Percentiles rank a stretch among this genome's conserved stretches.
Conservation (phyloP, 2,329 filamentous ascomycete genomes). For the Aspergillus awamori region DNA sequence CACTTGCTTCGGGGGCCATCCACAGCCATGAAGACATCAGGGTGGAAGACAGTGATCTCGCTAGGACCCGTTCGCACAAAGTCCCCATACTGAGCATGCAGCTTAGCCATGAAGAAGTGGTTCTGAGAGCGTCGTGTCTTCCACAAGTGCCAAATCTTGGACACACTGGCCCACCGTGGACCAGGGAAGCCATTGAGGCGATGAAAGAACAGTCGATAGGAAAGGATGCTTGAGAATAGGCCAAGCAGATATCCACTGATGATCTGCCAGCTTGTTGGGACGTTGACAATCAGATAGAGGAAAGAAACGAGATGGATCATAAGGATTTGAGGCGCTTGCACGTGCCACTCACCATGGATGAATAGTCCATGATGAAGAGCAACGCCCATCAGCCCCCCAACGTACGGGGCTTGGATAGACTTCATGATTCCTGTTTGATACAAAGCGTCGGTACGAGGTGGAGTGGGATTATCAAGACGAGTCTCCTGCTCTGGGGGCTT, state of each 20-base stretch:
- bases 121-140: conserved; percentile 32
- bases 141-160: conserved; percentile 43
- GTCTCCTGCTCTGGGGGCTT: no score
- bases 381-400: background rate
- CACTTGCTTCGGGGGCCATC: conserved; percentile 19
- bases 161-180: conserved; percentile 39
- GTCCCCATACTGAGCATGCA: conserved; percentile 38
- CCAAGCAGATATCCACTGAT: conserved; percentile 14
- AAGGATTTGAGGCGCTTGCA: conserved; percentile 18
- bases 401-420: background rate
- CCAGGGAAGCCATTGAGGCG: conserved; percentile 44
- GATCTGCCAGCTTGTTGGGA: background rate
- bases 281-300: background rate
- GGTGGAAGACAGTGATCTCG: conserved; percentile 24
- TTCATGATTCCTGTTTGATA: no score
- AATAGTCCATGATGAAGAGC: conserved; percentile 14
- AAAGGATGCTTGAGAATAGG: conserved; percentile 35
- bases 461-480: no score
- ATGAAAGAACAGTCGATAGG: conserved; percentile 48
- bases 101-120: conserved; percentile 31
- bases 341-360: conserved; percentile 24
- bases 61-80: conserved; percentile 39
- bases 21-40: conserved; percentile 19
- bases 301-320: conserved; percentile 15
- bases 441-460: no score